These are phyloP conservation scores for Fusarium virguliforme DNA, from an alignment of 2,329 filamentous ascomycete species.

Conservation along the genomic window DNA sequence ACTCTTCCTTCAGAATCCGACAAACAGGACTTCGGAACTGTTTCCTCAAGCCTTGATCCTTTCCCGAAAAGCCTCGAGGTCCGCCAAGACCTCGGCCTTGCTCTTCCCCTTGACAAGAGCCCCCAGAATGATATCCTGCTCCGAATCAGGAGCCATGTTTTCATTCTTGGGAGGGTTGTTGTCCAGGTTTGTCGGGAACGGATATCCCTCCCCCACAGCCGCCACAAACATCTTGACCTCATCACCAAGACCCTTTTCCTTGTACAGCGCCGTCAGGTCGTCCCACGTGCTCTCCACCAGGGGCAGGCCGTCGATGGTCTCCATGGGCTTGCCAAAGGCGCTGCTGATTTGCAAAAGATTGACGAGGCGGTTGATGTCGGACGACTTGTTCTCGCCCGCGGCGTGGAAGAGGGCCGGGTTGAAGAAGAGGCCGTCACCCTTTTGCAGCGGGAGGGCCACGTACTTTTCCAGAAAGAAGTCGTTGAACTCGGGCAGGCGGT, in stretches of 20 bases:
- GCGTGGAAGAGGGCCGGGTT: constrained; percentile 76
- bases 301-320: constrained; percentile 68
- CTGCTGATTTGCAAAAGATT: constrained; percentile 75
- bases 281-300: constrained; percentile 65
- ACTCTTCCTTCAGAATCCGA: background rate
- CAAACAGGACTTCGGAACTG: background rate
- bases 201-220: constrained; percentile 72
- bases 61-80: constrained; percentile 52
- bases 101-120: constrained; percentile 62
- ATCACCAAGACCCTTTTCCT: constrained; percentile 57
- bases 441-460: constrained; percentile 66
- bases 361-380: constrained; percentile 67
- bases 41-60: constrained; percentile 34
- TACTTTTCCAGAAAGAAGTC: constrained; percentile 69
- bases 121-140: constrained; percentile 67
- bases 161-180: constrained; percentile 68
- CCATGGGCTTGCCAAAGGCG: constrained; percentile 77
- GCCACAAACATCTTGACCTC: constrained; percentile 64
- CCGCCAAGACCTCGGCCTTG: constrained; percentile 58
- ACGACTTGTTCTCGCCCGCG: constrained; percentile 70
- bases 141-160: constrained; percentile 74
- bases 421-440: constrained; percentile 76
- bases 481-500: constrained; percentile 67
- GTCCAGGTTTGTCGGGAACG: constrained; percentile 76
- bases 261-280: constrained; percentile 53